phyloP scores from a whole-genome alignment of 352 stramenopile genomes.

The Aphanomyces stellatus region DNA sequence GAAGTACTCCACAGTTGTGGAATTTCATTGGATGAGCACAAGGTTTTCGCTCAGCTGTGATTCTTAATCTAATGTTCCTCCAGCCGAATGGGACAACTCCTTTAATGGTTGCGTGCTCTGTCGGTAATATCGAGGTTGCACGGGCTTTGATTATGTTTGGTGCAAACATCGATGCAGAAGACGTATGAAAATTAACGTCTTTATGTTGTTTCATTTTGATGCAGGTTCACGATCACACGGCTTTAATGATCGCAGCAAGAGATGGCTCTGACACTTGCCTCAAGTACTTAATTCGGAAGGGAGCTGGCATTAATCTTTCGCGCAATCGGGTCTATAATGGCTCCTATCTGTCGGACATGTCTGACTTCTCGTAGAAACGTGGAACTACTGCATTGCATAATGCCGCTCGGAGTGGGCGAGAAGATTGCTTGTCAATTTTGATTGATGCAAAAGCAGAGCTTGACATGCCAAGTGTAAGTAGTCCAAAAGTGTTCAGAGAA shows the following conservation, averaged over 20 bases:
- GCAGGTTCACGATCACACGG: constrained; percentile 73
- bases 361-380: constrained; percentile 36
- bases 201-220: not conserved
- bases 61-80: constrained; percentile 7
- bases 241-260: constrained; percentile 70
- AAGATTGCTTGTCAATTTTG: constrained; percentile 66
- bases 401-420: constrained; percentile 56
- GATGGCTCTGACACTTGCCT: constrained; percentile 57
- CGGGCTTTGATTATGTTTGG: constrained; percentile 78
- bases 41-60: constrained; percentile 29
- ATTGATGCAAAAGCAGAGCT: constrained; percentile 55
- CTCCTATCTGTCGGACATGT: not conserved
- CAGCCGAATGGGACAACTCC: constrained; percentile 71
- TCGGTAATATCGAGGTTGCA: constrained; percentile 77
- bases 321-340: constrained; percentile 53
- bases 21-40: constrained; percentile 75
- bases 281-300: constrained; percentile 68
- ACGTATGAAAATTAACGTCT: constrained; percentile 32
- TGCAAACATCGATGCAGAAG: constrained; percentile 72
- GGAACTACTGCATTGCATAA: constrained; percentile 78
- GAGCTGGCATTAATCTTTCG: constrained; percentile 71
- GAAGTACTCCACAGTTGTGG: constrained; percentile 72
- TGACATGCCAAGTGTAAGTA: constrained; percentile 66
- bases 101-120: constrained; percentile 78
- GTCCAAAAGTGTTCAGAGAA: not conserved